These are phyloP conservation scores for Raphidocelis subcapitata DNA, from an alignment of 139 green algal genomes.

Conservation along the genomic window DNA sequence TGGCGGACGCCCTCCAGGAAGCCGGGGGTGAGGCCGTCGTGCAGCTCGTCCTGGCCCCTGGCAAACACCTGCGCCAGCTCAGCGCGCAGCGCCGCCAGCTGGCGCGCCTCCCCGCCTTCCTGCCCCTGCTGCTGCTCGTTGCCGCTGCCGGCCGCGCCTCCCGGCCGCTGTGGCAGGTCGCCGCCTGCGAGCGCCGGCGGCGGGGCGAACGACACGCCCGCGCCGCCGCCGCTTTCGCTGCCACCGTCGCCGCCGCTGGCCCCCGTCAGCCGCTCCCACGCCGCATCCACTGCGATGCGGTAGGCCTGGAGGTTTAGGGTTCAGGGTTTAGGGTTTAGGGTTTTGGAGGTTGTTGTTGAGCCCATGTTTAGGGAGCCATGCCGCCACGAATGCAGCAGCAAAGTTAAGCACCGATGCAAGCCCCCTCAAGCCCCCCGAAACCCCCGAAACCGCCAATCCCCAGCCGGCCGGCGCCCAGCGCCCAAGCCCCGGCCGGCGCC, in stretches of 20 bases:
- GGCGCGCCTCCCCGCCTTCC: background rate
- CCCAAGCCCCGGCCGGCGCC: too few relatives aligned
- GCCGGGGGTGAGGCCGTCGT: constrained; percentile 68
- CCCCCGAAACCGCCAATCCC: too few relatives aligned
- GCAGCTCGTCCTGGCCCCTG: constrained; percentile 72
- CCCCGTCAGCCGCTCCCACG: constrained; percentile 66
- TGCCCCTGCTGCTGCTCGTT: constrained; percentile 20
- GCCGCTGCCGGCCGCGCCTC: background rate
- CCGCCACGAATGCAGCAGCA: too few relatives aligned
- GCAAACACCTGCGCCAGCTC: constrained; percentile 71
- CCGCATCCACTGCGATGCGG: constrained; percentile 67
- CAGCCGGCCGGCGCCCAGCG: too few relatives aligned
- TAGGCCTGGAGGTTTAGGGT: constrained; percentile 30
- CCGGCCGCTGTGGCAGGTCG: background rate
- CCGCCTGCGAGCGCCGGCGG: background rate
- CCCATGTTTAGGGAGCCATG: too few relatives aligned
- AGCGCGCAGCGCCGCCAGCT: background rate
- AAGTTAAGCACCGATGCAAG: too few relatives aligned
- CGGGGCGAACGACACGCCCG: too few relatives aligned
- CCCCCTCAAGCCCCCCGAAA: too few relatives aligned
- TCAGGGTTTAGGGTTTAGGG: too few relatives aligned
- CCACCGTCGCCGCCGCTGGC: too few relatives aligned
- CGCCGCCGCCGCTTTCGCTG: too few relatives aligned
- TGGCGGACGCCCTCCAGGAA: constrained; percentile 77
- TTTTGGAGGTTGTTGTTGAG: too few relatives aligned